Evolutionary conservation across 306 rosid genomes (phyloP).

Genomic region (Lathyrus aphaca): DNA sequence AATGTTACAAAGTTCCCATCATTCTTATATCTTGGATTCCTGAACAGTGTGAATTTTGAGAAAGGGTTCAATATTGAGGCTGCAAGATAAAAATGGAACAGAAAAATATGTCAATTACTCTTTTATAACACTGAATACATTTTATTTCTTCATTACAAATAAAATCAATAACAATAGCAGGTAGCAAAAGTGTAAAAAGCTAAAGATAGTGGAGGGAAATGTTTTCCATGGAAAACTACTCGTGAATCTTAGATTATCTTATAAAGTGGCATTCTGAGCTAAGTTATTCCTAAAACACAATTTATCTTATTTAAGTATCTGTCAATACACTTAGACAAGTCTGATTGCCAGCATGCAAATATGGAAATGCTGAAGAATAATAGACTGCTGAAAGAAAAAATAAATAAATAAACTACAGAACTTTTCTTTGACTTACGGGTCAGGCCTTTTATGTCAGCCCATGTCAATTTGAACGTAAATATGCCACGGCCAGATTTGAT

Average conservation of each 20-base stretch:
- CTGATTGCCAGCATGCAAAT: constrained; percentile 29
- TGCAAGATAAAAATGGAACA: constrained; percentile 46
- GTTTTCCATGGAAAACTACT: constrained; percentile 19
- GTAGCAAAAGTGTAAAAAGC: constrained; percentile 23
- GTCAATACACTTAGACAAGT: constrained; percentile 10
- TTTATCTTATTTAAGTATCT: constrained; percentile 23
- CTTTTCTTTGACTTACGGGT: constrained; percentile 59
- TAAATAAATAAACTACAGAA: constrained; percentile 28
- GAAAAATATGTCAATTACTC: constrained; percentile 41
- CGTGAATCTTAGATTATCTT: constrained; percentile 18
- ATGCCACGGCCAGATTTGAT: constrained; percentile 64
- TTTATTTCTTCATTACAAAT: constrained; percentile 11
- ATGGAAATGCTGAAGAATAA: constrained; percentile 18
- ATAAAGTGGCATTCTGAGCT: neutral
- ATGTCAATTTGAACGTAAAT: constrained; percentile 68
- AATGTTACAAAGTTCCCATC: constrained; percentile 57
- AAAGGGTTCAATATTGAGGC: constrained; percentile 65
- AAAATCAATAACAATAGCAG: constrained; percentile 21
- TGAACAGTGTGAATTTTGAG: constrained; percentile 37
- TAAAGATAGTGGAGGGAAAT: constrained; percentile 19
- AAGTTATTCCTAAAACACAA: neutral
- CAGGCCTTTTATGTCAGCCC: constrained; percentile 64
- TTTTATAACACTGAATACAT: constrained; percentile 6
- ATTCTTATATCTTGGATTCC: constrained; percentile 61
- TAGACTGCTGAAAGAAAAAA: constrained; percentile 14